These are phyloP conservation scores for Curvularia spicifera DNA, from an alignment of 2,329 filamentous ascomycete species.

Conservation along the genomic window DNA sequence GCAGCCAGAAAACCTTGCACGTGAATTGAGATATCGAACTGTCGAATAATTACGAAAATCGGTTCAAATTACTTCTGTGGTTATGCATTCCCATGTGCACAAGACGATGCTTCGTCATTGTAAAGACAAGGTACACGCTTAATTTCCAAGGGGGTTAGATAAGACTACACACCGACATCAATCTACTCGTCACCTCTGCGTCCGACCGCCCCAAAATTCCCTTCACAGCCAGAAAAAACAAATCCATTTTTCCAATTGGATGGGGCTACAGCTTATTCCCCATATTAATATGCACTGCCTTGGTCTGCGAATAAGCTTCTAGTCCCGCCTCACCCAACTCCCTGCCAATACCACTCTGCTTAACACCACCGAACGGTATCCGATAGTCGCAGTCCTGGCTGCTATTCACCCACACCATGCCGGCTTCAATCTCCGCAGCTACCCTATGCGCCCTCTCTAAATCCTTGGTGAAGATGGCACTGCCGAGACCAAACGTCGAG, in stretches of 20 bases:
- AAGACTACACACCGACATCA: not conserved
- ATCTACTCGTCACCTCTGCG: not conserved
- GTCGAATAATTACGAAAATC: not conserved
- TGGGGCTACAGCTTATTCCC: conserved; percentile 7
- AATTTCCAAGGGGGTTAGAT: not conserved
- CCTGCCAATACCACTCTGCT: conserved; percentile 11
- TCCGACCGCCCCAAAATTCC: not conserved
- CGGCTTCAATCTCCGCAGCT: conserved; percentile 9
- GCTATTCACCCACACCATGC: conserved; percentile 11
- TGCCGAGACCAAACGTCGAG: conserved; percentile 50
- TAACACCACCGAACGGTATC: conserved; percentile 11
- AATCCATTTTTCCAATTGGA: not conserved
- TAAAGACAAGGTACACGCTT: not conserved
- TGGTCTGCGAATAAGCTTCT: conserved; percentile 9
- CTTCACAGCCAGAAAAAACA: not conserved
- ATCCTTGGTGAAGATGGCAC: conserved; percentile 33
- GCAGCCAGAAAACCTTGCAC: not conserved
- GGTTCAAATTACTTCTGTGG: not conserved
- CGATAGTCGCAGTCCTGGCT: conserved; percentile 8
- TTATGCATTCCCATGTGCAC: not conserved
- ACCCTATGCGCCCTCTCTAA: conserved; percentile 7
- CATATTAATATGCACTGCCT: conserved; percentile 13
- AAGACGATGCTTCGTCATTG: not conserved
- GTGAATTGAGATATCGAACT: not conserved
- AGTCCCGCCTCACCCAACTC: conserved; percentile 11